Evolutionary conservation across 176 grass and related monocot genomes (phyloP).

Genomic region (Oryza meyeriana): DNA sequence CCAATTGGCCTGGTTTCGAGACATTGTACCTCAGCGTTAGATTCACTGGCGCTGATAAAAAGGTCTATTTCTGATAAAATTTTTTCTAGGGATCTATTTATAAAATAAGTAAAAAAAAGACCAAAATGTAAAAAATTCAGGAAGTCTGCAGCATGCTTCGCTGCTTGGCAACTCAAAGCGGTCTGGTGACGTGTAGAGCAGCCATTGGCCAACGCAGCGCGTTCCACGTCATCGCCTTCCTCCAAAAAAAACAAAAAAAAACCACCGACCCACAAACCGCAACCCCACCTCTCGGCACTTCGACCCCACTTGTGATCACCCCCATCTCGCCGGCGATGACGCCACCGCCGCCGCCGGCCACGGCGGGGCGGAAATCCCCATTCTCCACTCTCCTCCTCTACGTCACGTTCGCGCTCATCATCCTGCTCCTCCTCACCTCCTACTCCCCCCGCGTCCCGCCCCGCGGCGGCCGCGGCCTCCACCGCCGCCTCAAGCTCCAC

Average conservation of each 20-base stretch:
- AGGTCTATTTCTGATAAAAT: no score
- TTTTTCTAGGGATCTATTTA: no score
- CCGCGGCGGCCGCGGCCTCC: conserved; percentile 36
- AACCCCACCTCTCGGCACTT: background rate
- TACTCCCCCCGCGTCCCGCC: conserved; percentile 28
- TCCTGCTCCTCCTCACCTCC: conserved; percentile 53
- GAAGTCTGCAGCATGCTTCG: no score
- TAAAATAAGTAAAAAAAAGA: no score
- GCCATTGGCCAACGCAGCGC: background rate
- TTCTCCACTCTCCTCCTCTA: conserved; percentile 44
- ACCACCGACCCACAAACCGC: background rate
- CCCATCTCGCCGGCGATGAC: conserved; percentile 29
- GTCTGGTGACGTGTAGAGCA: background rate
- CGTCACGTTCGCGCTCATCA: conserved; percentile 35
- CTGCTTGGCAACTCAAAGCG: background rate
- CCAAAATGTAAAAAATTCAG: no score
- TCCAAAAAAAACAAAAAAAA: background rate
- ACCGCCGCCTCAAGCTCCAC: conserved; percentile 70
- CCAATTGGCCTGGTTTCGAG: no score
- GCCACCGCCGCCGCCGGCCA: conserved; percentile 9
- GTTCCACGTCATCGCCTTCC: background rate
- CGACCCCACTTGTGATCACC: background rate
- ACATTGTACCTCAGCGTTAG: no score
- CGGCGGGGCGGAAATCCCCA: conserved; percentile 31
- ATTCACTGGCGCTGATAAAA: no score